Percentiles rank a stretch among this genome's conserved stretches.
These are phyloP conservation scores for Pichia exigua DNA, from an alignment of 805 yeast genomes.

Conservation along the genomic window DNA sequence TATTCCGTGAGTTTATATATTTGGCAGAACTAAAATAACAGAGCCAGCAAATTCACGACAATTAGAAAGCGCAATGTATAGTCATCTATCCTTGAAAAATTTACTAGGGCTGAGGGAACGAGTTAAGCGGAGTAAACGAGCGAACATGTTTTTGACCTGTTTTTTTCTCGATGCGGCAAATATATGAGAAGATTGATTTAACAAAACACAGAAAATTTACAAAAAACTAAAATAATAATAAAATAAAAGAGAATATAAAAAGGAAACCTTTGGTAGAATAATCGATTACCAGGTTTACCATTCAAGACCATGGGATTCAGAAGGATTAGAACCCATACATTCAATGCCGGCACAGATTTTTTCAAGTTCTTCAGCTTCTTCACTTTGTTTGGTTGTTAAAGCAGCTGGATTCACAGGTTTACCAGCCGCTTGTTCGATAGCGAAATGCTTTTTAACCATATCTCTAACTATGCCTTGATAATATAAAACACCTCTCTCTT, in stretches of 20 bases:
- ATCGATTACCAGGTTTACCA: constrained; percentile 16
- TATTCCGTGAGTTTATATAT: not conserved
- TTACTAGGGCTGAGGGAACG: not conserved
- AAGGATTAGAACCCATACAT: constrained; percentile 39
- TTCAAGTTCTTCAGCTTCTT: constrained; percentile 43
- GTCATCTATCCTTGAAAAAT: not conserved
- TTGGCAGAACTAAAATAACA: not conserved
- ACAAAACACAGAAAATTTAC: not conserved
- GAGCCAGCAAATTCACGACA: not conserved
- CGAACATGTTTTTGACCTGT: not conserved
- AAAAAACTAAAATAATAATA: not conserved
- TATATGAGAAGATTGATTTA: not conserved
- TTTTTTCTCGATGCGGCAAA: not conserved
- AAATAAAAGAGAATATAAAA: not conserved
- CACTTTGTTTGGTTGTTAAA: constrained; percentile 33
- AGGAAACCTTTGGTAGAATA: not conserved
- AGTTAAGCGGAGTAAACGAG: not conserved
- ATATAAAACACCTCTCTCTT: constrained; percentile 51
- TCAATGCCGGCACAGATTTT: constrained; percentile 42
- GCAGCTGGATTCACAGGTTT: constrained; percentile 44
- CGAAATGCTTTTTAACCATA: constrained; percentile 50
- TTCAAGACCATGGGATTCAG: constrained; percentile 21
- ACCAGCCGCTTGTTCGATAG: constrained; percentile 38
- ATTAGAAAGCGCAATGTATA: not conserved
- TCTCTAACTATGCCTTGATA: constrained; percentile 49